Conservation (phyloP, 768 basidiomycete species). For the Phylloporus scabripes region DNA sequence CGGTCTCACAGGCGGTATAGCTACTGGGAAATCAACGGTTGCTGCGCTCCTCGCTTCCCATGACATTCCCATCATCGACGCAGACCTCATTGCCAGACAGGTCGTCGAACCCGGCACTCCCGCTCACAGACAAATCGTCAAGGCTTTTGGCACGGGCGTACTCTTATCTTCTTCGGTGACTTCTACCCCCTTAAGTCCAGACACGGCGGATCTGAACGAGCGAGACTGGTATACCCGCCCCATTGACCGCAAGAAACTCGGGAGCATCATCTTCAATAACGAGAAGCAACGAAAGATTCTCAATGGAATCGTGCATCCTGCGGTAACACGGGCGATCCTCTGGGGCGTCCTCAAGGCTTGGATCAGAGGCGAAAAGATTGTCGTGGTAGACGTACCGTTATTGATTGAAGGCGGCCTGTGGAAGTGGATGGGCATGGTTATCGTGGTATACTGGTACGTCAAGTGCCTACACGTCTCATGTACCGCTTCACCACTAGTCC, state of each 20-base stretch:
- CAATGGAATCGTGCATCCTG: conserved; percentile 87
- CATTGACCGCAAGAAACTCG: conserved; percentile 80
- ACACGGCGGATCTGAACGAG: background rate
- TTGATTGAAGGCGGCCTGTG: conserved; percentile 86
- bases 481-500: background rate
- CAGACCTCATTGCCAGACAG: conserved; percentile 81
- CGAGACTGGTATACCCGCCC: conserved; percentile 45
- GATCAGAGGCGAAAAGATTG: conserved; percentile 71
- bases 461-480: background rate
- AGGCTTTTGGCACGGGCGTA: conserved; percentile 66
- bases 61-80: conserved; percentile 82
- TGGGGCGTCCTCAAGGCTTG: conserved; percentile 63
- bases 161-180: conserved; percentile 35
- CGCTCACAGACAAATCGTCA: conserved; percentile 60
- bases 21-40: conserved; percentile 94
- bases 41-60: conserved; percentile 64
- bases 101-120: conserved; percentile 82
- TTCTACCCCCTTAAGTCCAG: background rate
- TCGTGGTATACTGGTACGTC: conserved; percentile 87
- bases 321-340: conserved; percentile 75
- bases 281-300: conserved; percentile 62
- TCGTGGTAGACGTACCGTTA: conserved; percentile 86
- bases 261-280: conserved; percentile 80
- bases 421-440: conserved; percentile 75
- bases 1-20: conserved; percentile 94